These are phyloP conservation scores for Clarireedia paspali DNA, from an alignment of 2,329 filamentous ascomycete genomes.

Conservation along the genomic window DNA sequence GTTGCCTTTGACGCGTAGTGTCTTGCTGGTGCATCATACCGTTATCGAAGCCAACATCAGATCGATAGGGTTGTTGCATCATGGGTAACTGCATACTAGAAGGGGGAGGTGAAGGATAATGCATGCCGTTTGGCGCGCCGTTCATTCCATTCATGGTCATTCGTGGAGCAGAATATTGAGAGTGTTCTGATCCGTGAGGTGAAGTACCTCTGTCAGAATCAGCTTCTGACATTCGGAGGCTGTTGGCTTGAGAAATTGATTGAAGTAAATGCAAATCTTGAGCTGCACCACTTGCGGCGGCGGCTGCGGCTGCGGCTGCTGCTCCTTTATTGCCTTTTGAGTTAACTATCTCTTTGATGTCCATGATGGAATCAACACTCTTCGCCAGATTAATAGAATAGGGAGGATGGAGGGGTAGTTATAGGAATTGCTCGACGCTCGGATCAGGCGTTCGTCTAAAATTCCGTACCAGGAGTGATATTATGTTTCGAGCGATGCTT, in stretches of 20 bases:
- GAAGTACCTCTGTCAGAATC: slow-evolving; percentile 29
- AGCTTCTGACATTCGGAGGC: slow-evolving; percentile 28
- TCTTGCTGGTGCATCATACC: slow-evolving; percentile 25
- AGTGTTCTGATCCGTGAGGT: slow-evolving; percentile 30
- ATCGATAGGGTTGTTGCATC: slow-evolving; percentile 28
- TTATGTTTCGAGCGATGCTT: slow-evolving; percentile 17
- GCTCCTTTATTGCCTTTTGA: slow-evolving; percentile 28
- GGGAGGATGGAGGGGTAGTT: slow-evolving; percentile 14
- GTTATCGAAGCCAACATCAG: slow-evolving; percentile 25
- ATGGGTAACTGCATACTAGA: slow-evolving; percentile 30
- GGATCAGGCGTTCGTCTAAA: slow-evolving; percentile 28
- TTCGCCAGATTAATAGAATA: background rate
- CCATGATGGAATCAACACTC: slow-evolving; percentile 22
- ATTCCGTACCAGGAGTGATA: slow-evolving; percentile 16
- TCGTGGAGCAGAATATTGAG: slow-evolving; percentile 28
- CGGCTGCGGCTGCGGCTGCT: slow-evolving; percentile 23
- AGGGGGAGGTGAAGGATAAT: slow-evolving; percentile 29
- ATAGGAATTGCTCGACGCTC: slow-evolving; percentile 22
- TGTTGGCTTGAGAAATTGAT: slow-evolving; percentile 28
- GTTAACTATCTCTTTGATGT: slow-evolving; percentile 32
- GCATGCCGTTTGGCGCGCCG: slow-evolving; percentile 24
- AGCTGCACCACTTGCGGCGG: slow-evolving; percentile 22
- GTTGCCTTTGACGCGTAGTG: slow-evolving; percentile 10
- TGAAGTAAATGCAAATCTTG: slow-evolving; percentile 30
- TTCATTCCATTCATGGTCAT: slow-evolving; percentile 27